Conservation (phyloP, 2,329 filamentous ascomycete genomes). For the Aaosphaeria pasadenensis region DNA sequence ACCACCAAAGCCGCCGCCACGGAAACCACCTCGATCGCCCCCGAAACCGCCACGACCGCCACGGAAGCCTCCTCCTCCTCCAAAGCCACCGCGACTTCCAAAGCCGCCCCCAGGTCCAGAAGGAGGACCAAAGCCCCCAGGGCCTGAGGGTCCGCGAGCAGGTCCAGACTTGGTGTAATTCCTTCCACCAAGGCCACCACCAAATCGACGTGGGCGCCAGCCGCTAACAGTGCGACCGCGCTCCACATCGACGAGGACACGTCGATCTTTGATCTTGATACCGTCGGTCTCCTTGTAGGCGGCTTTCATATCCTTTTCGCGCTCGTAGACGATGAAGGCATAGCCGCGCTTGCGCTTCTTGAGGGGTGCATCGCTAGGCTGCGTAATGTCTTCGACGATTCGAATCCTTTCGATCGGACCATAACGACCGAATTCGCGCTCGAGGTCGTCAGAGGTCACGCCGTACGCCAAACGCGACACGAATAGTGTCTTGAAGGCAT, state of each 20-base stretch:
- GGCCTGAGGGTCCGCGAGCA: slow-evolving; percentile 63
- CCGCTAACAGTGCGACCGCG: slow-evolving; percentile 89
- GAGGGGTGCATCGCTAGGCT: slow-evolving; percentile 57
- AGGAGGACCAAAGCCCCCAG: slow-evolving; percentile 50
- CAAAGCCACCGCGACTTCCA: slow-evolving; percentile 49
- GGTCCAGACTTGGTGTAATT: slow-evolving; percentile 84
- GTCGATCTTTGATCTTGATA: slow-evolving; percentile 86
- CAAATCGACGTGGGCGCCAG: slow-evolving; percentile 89
- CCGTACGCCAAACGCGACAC: slow-evolving; percentile 88
- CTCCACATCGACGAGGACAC: slow-evolving; percentile 93
- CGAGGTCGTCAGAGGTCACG: slow-evolving; percentile 82
- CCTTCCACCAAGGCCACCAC: slow-evolving; percentile 86
- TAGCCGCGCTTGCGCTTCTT: slow-evolving; percentile 79
- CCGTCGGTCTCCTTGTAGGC: slow-evolving; percentile 87
- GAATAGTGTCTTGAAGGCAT: slow-evolving; percentile 93
- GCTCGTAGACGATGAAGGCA: slow-evolving; percentile 94
- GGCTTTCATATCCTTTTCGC: slow-evolving; percentile 99
- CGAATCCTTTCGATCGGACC: slow-evolving; percentile 96
- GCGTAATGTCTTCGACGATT: slow-evolving; percentile 75
- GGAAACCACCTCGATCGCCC: slow-evolving; percentile 31
- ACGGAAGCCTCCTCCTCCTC: slow-evolving; percentile 46
- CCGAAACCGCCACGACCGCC: slow-evolving; percentile 45
- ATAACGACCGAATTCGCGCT: slow-evolving; percentile 89
- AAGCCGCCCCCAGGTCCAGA: slow-evolving; percentile 51
- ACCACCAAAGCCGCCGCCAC: slow-evolving; percentile 43